phyloP scores from a whole-genome alignment of 1,139 yeast genomes.

The Martiniozyma asiatica region DNA sequence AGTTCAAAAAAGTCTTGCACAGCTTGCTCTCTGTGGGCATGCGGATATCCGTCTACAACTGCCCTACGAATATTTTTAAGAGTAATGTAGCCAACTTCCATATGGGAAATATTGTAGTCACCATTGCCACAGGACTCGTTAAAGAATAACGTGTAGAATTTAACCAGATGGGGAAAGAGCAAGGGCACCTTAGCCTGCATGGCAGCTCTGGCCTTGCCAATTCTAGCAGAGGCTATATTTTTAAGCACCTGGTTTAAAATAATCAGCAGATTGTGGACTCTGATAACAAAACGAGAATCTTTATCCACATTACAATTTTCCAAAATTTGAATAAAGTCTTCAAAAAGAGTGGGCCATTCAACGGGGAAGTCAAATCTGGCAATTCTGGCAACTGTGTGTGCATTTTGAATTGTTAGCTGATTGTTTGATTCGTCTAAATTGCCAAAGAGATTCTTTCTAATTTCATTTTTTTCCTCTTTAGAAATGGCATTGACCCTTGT shows the following conservation, averaged over 20 bases:
- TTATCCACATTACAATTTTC: conserved; percentile 20
- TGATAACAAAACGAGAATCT: conserved; percentile 24
- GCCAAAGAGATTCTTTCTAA: conserved; percentile 47
- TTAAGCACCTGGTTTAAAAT: conserved; percentile 72
- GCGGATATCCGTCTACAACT: conserved; percentile 65
- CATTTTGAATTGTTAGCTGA: conserved; percentile 69
- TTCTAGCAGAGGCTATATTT: conserved; percentile 57
- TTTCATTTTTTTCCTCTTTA: conserved; percentile 57
- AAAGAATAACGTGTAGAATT: conserved; percentile 47
- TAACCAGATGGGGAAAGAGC: conserved; percentile 45
- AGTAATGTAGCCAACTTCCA: conserved; percentile 68
- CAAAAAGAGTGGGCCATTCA: conserved; percentile 77
- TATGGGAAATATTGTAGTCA: conserved; percentile 30
- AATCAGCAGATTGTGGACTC: conserved; percentile 49
- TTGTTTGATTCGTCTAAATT: conserved; percentile 58
- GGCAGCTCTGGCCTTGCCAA: conserved; percentile 72
- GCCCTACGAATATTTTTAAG: conserved; percentile 65
- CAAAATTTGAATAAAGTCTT: conserved; percentile 43
- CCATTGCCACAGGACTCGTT: conserved; percentile 42
- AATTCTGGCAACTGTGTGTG: conserved; percentile 68
- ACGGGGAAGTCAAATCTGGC: conserved; percentile 76
- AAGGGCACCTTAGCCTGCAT: conserved; percentile 62
- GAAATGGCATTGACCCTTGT: conserved; percentile 43
- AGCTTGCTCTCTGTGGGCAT: conserved; percentile 48
- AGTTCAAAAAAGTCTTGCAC: conserved; percentile 48